A percentile compares a stretch with the other conserved stretches of the same genome.
phyloP scores from a whole-genome alignment of 805 yeast species.

The Clavispora vitiphila region DNA sequence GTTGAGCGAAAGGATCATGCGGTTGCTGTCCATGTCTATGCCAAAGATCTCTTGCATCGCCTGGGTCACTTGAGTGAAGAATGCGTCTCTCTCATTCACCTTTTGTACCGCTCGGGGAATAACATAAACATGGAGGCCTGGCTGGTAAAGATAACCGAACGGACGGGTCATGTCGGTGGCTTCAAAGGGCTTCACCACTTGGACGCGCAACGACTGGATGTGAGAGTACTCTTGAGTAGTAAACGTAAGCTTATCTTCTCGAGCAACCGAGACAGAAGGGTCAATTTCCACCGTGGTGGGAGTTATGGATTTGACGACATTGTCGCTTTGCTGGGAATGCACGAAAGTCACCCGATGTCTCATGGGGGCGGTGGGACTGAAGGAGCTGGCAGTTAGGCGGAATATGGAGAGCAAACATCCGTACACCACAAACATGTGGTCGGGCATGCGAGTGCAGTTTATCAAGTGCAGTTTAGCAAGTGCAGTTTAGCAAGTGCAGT shows the following conservation, averaged over 20 bases:
- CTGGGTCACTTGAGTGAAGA: constrained; percentile 18
- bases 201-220: constrained; percentile 11
- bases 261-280: not conserved
- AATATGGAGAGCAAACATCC: not conserved
- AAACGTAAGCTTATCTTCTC: constrained; percentile 10
- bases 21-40: constrained; percentile 10
- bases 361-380: constrained; percentile 4
- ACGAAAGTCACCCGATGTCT: constrained; percentile 12
- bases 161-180: constrained; percentile 6
- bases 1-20: constrained; percentile 26
- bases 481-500: too few relatives aligned
- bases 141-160: constrained; percentile 22
- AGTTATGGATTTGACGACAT: constrained; percentile 5
- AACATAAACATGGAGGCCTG: constrained; percentile 28
- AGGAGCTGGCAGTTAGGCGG: not conserved
- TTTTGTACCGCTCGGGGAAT: constrained; percentile 18
- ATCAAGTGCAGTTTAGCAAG: too few relatives aligned
- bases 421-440: too few relatives aligned
- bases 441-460: too few relatives aligned
- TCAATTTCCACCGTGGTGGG: constrained; percentile 4
- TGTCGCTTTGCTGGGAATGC: constrained; percentile 3
- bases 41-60: constrained; percentile 16
- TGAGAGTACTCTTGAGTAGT: constrained; percentile 2
- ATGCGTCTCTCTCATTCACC: constrained; percentile 11
- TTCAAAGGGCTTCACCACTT: constrained; percentile 3